Percentiles rank a stretch among this genome's conserved stretches.
phyloP scores from a whole-genome alignment of 768 basidiomycete species.

The Pleurotus tuber-regium region DNA sequence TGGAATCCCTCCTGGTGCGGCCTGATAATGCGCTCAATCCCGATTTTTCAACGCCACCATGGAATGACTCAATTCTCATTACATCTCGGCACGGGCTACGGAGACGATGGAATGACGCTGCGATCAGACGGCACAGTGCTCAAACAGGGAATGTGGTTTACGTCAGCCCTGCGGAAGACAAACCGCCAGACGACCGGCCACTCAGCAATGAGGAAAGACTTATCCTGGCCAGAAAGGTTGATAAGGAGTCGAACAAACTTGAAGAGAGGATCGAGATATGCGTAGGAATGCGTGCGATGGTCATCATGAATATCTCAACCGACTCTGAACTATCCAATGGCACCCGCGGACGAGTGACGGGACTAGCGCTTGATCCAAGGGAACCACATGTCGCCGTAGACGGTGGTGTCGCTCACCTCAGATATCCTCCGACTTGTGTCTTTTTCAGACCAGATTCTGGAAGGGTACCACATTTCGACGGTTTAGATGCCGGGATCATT shows the following conservation, averaged over 20 bases:
- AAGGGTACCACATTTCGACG: slow-evolving; percentile 17
- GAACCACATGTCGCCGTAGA: slow-evolving; percentile 18
- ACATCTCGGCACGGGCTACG: slow-evolving; percentile 29
- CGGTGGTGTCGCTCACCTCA: slow-evolving; percentile 10
- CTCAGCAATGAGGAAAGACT: slow-evolving; percentile 9
- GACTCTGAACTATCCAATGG: slow-evolving; percentile 39
- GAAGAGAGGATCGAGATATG: slow-evolving; percentile 23
- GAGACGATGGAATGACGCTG: slow-evolving; percentile 24
- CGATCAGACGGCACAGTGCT: slow-evolving; percentile 20
- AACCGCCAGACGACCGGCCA: neutral
- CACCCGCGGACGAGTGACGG: slow-evolving; percentile 28
- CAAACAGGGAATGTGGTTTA: slow-evolving; percentile 16
- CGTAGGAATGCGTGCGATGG: slow-evolving; percentile 37
- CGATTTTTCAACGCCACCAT: slow-evolving; percentile 19
- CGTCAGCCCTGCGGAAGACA: slow-evolving; percentile 24
- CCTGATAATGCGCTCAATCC: neutral
- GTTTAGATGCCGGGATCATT: slow-evolving; percentile 24
- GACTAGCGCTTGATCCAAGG: slow-evolving; percentile 29
- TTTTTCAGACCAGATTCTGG: slow-evolving; percentile 28
- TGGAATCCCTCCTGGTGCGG: slow-evolving; percentile 5
- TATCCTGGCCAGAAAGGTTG: slow-evolving; percentile 6
- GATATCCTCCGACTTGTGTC: slow-evolving; percentile 12
- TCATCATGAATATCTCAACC: slow-evolving; percentile 29
- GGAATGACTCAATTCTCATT: slow-evolving; percentile 22
- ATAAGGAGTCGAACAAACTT: slow-evolving; percentile 13